Evolutionary conservation across 176 grass and related monocot genomes (phyloP).

Genomic region (Poa annua): DNA sequence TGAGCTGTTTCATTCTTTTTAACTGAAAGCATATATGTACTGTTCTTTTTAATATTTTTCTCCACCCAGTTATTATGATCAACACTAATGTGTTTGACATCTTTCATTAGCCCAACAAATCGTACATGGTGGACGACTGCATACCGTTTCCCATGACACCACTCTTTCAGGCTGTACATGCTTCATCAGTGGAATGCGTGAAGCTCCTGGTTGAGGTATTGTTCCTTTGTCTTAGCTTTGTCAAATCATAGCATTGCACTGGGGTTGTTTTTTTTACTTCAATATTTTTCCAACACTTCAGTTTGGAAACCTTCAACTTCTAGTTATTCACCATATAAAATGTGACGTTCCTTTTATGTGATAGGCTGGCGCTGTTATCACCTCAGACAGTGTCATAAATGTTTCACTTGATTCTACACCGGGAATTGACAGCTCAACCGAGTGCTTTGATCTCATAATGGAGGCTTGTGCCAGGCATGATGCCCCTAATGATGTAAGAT

Average conservation of each 20-base stretch:
- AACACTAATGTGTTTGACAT: slow-evolving; percentile 28
- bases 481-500: slow-evolving; percentile 29
- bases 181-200: slow-evolving; percentile 37
- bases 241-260: slow-evolving; percentile 5
- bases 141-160: slow-evolving; percentile 27
- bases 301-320: neutral
- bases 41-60: slow-evolving; percentile 6
- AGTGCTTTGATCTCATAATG: slow-evolving; percentile 38
- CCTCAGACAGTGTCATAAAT: slow-evolving; percentile 19
- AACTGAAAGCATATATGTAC: slow-evolving; percentile 1
- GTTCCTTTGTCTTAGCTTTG: slow-evolving; percentile 11
- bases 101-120: slow-evolving; percentile 32
- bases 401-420: neutral
- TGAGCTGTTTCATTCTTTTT: neutral
- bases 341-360: slow-evolving; percentile 20
- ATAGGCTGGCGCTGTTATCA: slow-evolving; percentile 43
- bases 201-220: slow-evolving; percentile 44
- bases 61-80: neutral
- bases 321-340: neutral
- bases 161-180: slow-evolving; percentile 33
- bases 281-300: neutral
- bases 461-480: neutral
- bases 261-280: neutral
- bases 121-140: neutral
- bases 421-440: neutral